Base-by-base conservation (phyloP, 2,329 filamentous ascomycete genomes). In the Cercospora brassicicola region DNA sequence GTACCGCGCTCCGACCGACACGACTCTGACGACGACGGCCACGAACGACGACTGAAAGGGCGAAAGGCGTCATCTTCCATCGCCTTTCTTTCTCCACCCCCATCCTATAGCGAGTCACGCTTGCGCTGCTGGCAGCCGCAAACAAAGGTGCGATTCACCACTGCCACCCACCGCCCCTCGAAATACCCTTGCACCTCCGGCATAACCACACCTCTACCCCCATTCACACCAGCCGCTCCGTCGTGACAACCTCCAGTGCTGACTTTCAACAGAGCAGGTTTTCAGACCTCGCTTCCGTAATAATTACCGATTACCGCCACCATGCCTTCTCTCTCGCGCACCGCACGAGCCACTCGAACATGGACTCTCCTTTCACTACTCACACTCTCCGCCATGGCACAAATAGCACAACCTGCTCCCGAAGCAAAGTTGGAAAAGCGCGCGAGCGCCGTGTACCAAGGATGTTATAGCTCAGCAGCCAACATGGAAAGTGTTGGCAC, bases 401-500 rank as follows among this genome's bases (percentile, higher is more conserved):
- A 81, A 87, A 20, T 97, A 93, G 81, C 83, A 86, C 75, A 85
- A 84, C 33, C 62, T 51, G 33, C 33, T 18, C 48, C 48, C 9
- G 48, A 76, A 82, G 0, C 96, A 93, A 78, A 82, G 56, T 23
- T 26, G 36, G 76, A 1, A 85, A 91, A 65, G 87, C 84, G 31
- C 96, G 66, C 62, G 10, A 62, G 59, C 36, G 75, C 71, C 18
- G 93, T 91, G 70, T 75, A 77, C 20, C 78, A 83, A 60, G 86
- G 86, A 61, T 89, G 87, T 78, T 88, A 85, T 76, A 80, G 78
- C 56, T 81, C 80, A n/a, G 79, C 81, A 8, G 77, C 76, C 15
- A 82, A 81, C 2, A 79, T 88, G 65, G 77, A 77, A 61, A 81
- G 84, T 68, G 78, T 83, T 66, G 85, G 83, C 30, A 66, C 76